Conservation (phyloP, 768 basidiomycete genomes). For the Lactifluus pinguis region DNA sequence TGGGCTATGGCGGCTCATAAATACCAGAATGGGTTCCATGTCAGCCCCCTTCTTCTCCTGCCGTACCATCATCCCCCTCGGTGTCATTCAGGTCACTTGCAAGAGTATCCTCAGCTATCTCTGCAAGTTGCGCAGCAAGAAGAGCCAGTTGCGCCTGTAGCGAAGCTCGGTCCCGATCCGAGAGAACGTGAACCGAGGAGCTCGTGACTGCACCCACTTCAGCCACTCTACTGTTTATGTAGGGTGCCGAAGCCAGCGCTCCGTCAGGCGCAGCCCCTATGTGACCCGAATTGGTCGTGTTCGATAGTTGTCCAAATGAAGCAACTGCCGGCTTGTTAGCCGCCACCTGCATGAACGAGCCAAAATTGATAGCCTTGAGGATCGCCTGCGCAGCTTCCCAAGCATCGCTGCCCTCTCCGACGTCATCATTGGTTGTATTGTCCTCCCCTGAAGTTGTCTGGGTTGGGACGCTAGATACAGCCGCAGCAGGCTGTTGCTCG, state of each 20-base stretch:
- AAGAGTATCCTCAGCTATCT: conserved; percentile 40
- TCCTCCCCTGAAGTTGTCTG: conserved; percentile 2
- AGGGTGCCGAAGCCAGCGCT: neutral
- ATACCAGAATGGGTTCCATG: conserved; percentile 20
- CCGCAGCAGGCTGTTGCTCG: neutral
- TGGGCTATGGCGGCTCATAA: neutral
- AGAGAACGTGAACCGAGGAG: conserved; percentile 23
- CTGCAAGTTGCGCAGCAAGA: conserved; percentile 62
- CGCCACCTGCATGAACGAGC: conserved; percentile 39
- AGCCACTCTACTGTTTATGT: neutral
- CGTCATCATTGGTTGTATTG: conserved; percentile 24
- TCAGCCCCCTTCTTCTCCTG: conserved; percentile 17
- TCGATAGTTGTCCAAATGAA: neutral
- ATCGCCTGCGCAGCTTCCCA: conserved; percentile 76
- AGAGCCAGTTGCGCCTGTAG: conserved; percentile 67
- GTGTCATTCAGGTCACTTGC: conserved; percentile 12
- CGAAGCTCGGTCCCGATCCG: conserved; percentile 47
- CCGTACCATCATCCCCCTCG: neutral
- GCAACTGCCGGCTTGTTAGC: conserved; percentile 12
- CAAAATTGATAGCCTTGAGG: conserved; percentile 69
- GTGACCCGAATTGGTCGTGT: neutral
- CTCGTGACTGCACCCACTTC: conserved; percentile 6
- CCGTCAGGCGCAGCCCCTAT: neutral
- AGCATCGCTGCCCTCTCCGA: conserved; percentile 44
- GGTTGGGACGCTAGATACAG: neutral